Percentiles rank a stretch among this genome's conserved stretches.
Conservation (phyloP, 2,329 filamentous ascomycete genomes). For the Diaporthe nobilis region DNA sequence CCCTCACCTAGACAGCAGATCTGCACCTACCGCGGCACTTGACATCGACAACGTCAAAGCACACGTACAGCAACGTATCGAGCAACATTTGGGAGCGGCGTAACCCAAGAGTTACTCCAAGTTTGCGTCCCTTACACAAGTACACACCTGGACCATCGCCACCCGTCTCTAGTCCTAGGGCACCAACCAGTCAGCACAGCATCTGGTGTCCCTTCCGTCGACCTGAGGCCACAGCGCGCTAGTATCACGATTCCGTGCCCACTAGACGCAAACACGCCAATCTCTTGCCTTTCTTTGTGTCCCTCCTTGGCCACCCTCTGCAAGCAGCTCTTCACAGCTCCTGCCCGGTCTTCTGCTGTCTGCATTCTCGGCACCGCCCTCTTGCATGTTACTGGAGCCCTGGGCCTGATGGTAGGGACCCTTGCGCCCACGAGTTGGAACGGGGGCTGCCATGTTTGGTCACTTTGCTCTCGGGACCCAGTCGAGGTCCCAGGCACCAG, state of each 20-base stretch:
- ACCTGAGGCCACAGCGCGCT: slow-evolving; percentile 1
- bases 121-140: background rate
- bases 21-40: background rate
- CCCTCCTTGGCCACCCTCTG: background rate
- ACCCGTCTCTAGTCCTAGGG: background rate
- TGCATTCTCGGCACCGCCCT: slow-evolving; percentile 10
- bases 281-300: slow-evolving; percentile 15
- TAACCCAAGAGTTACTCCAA: background rate
- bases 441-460: slow-evolving; percentile 41
- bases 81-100: background rate
- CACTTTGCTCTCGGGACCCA: slow-evolving; percentile 38
- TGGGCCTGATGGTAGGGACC: slow-evolving; percentile 17
- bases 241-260: slow-evolving; percentile 15
- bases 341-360: background rate
- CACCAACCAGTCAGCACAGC: slow-evolving; percentile 7
- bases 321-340: background rate
- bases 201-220: background rate
- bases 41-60: background rate
- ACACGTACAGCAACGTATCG: background rate
- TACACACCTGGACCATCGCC: background rate
- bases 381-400: background rate
- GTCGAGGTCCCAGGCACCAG: slow-evolving; percentile 11
- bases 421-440: slow-evolving; percentile 19
- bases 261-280: slow-evolving; percentile 1
- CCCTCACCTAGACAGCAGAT: background rate